These are phyloP conservation scores for Ceratobasidium sp. DNA, from an alignment of 1,284 basidiomycete species.

Conservation along the genomic window DNA sequence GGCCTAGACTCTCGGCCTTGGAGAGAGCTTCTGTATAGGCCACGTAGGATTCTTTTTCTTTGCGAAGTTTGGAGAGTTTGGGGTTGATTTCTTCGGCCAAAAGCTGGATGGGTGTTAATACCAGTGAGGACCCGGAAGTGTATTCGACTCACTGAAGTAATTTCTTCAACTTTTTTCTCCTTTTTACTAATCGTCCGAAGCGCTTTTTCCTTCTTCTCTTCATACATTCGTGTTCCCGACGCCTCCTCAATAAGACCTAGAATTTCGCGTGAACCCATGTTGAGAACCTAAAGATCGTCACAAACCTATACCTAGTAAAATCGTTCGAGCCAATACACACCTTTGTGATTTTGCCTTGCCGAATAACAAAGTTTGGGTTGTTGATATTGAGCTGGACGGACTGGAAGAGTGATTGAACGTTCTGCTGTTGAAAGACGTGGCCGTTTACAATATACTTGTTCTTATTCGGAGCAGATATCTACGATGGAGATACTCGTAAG, in stretches of 20 bases:
- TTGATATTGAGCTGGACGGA: slow-evolving; percentile 99
- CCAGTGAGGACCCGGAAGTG: not conserved
- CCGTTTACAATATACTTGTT: slow-evolving; percentile 99
- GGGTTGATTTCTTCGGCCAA: slow-evolving; percentile 94
- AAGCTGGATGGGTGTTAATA: slow-evolving; percentile 57
- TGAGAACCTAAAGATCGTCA: slow-evolving; percentile 76
- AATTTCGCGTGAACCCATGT: slow-evolving; percentile 98
- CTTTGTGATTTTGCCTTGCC: slow-evolving; percentile 98
- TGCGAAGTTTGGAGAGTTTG: slow-evolving; percentile 90
- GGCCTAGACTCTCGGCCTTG: slow-evolving; percentile 90
- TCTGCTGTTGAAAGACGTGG: slow-evolving; percentile 90
- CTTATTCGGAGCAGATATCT: slow-evolving; percentile 93
- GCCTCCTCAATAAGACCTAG: slow-evolving; percentile 99
- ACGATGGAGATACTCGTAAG: not conserved
- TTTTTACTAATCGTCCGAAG: slow-evolving; percentile 98
- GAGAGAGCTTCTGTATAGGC: slow-evolving; percentile 90
- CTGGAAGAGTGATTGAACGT: slow-evolving; percentile 94
- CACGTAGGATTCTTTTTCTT: slow-evolving; percentile 90
- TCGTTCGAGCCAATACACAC: slow-evolving; percentile 53
- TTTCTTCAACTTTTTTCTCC: slow-evolving; percentile 95
- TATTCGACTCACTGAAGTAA: slow-evolving; percentile 63
- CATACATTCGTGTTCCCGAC: slow-evolving; percentile 98
- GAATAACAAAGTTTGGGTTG: slow-evolving; percentile 99
- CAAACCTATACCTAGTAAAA: not conserved
- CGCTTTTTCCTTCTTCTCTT: slow-evolving; percentile 98